Evolutionary conservation across 129 eudicot species (phyloP).

Genomic region (Tanacetum coccineum): DNA sequence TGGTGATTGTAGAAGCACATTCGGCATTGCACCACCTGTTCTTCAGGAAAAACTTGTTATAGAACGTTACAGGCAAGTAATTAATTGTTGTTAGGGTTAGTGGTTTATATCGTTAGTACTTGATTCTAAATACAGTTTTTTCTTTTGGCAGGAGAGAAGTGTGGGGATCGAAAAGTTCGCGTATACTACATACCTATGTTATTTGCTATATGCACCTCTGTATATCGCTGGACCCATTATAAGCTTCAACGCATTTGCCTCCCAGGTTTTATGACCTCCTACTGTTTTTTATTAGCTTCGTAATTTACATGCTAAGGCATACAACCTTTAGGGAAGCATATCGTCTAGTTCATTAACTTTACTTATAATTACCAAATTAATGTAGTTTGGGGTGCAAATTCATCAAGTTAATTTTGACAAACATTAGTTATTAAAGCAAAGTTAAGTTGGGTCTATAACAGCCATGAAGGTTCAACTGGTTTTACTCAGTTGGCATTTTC

Average conservation of each 20-base stretch:
- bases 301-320: conserved; percentile 3
- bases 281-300: conserved; percentile 6
- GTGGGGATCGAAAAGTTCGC: conserved; percentile 54
- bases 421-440: background rate
- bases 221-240: conserved; percentile 94
- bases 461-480: background rate
- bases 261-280: conserved; percentile 57
- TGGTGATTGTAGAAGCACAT: conserved; percentile 67
- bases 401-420: background rate
- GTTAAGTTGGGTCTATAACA: background rate
- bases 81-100: background rate
- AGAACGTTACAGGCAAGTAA: conserved; percentile 66
- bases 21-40: conserved; percentile 63
- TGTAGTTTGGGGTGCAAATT: conserved; percentile 1
- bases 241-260: conserved; percentile 88
- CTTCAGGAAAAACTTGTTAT: conserved; percentile 85
- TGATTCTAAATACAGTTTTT: background rate
- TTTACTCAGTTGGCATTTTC: too few species aligned
- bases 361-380: background rate
- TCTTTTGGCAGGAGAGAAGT: conserved; percentile 64
- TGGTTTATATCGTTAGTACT: background rate
- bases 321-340: too few species aligned
- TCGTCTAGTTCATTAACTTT: background rate
- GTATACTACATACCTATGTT: conserved; percentile 65
- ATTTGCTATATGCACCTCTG: conserved; percentile 85